Evolutionary conservation across 1,284 basidiomycete genomes (phyloP).

Genomic region (Singerocomus inundabilis): DNA sequence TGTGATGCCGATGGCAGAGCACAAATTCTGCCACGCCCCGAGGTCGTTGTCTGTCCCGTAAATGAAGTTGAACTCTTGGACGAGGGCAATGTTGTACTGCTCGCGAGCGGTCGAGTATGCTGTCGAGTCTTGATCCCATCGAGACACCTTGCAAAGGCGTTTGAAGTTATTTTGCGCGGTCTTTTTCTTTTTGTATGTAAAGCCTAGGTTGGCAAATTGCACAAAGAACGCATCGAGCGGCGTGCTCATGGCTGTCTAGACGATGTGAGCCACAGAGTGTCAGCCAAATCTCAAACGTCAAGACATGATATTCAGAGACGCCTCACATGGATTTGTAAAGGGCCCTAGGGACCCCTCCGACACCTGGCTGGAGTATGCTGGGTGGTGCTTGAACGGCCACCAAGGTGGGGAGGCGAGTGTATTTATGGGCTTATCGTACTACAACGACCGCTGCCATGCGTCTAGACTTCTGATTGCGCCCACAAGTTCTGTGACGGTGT

Average conservation of each 20-base stretch:
- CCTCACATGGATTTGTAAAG: neutral
- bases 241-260: constrained; percentile 7
- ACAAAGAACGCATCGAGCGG: constrained; percentile 19
- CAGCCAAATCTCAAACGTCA: neutral
- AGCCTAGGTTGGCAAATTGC: constrained; percentile 12
- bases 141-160: neutral
- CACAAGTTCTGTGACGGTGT: neutral
- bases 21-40: constrained; percentile 15
- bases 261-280: neutral
- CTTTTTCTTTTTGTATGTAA: neutral
- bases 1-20: constrained; percentile 8
- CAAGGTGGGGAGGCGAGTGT: neutral
- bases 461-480: constrained; percentile 6
- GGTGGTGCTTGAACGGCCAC: neutral
- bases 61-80: constrained; percentile 10
- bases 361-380: neutral
- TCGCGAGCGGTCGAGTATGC: neutral
- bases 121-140: neutral
- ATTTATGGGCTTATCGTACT: constrained; percentile 1
- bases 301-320: neutral
- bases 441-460: neutral
- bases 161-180: constrained; percentile 16
- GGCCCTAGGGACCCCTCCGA: neutral
- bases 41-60: constrained; percentile 7
- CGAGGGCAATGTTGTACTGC: constrained; percentile 14